Base-by-base conservation (phyloP, 2,329 filamentous ascomycete genomes). In the Curvularia sp. region DNA sequence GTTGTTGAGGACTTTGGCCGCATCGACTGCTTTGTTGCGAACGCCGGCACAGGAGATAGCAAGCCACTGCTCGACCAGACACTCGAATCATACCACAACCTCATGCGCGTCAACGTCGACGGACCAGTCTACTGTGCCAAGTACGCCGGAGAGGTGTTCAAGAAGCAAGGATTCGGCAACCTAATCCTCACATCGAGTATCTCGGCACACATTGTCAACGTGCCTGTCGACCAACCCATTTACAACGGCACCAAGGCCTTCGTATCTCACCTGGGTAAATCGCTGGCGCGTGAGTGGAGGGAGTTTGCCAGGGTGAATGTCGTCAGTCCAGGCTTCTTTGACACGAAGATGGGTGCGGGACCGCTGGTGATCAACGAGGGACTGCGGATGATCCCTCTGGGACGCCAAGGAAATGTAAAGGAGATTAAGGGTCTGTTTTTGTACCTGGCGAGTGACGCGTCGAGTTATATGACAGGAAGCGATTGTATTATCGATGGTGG, bases 371-470 rank as follows among this genome's bases (percentile, higher is more conserved):
- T 69, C 85, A 85, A 8, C 88, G 90, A 83, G 80, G 84, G 46
- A 85, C 85, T 86, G 71, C 85, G 88, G 68, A 93, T 90, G 83
- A 92, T 88, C 30, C 89, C 90, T 1, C 87, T 94, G 84, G 89
- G 86, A 28, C 83, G 91, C 48, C 88, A 93, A 73, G 91, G 89
- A 12, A 80, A 88, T 63, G 84, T 85, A 0, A 84, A 86, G 61
- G 92, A 96, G 80, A 82, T 96, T 60, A 93, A 94, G 80, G 92
- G 91, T 3, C 86, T 89, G 15, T 96, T 90, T 73, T 77, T 96
- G 51, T 95, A 92, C 74, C 78, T 96, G 54, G 89, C 90, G 6
- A 91, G 88, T n/a, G 90, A 95, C 77, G 91, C 91, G 3, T 85
- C 87, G 15, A 90, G 86, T 55, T 96, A 91, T 76, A 91, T 88